Evolutionary conservation across 192 early-diverging fungal genomes (phyloP), one percentile per base, ranked within the genome.

Genomic region (Pilaira anomala): DNA sequence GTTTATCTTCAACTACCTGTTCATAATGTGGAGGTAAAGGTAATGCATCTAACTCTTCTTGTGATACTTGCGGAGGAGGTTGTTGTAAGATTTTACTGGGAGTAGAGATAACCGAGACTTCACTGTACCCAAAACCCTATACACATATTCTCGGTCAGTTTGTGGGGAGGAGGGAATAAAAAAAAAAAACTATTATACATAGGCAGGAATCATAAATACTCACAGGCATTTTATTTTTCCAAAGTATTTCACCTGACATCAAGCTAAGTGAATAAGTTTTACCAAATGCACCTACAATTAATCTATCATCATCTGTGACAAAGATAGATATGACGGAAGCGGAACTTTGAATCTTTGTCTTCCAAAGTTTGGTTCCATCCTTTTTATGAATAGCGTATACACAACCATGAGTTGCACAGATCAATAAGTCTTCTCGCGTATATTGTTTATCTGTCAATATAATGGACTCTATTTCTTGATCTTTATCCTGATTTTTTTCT

Each of bases 161-260:
- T 3, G 18, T 36, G 7, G 28, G 9, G 25, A n/a, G 0, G 21
- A 30, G 2, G 33, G 14, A 30, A 7, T 4, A 26, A 25, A 28
- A 18, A 24, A 13, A 48, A 30, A 9, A 60, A 14, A 19, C 4
- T 30, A 8, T 24, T 22, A 24, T 51, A 13, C 40, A 41, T 41
- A 3, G 1, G 14, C 14, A 41, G 8, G 14, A 18, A 0, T 3
- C 11, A 19, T 4, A 13, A 40, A 8, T n/a, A 7, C 62, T 60
- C 60, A 71, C 68, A 5, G 50, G 24, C 68, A 71, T 71, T 11
- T 57, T 60, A 39, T 71, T 71, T 16, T 26, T 48, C 68, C 68
- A 71, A 13, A 30, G 7, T n/a, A 18, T 14, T 14, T 48, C 40
- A 7, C 68, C 68, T 16, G 68, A 65, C 26, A 50, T 60, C 8